Conservation (phyloP, 106 monocot species). For the Platanthera zijinensis region DNA sequence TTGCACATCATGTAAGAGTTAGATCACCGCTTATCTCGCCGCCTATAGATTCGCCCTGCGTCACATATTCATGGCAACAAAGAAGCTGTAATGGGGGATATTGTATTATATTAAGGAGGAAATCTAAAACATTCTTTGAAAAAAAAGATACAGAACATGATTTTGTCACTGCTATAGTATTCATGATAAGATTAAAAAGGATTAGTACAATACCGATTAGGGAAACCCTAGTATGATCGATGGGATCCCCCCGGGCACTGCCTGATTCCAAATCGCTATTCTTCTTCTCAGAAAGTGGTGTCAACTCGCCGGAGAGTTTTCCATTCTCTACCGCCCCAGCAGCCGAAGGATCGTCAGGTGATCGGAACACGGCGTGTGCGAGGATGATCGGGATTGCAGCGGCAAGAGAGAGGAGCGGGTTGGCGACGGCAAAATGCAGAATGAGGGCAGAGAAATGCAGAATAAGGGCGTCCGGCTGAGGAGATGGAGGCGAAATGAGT, state of each 20-base stretch:
- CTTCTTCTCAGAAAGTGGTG: slow-evolving; percentile 30
- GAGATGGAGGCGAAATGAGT: too few species aligned
- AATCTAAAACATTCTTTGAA: neutral
- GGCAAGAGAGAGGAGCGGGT: slow-evolving; percentile 16
- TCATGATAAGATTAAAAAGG: neutral
- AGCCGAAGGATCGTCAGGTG: slow-evolving; percentile 14
- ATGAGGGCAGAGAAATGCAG: too few species aligned
- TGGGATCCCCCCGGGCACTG: neutral
- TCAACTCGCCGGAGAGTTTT: slow-evolving; percentile 13
- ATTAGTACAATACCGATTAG: neutral
- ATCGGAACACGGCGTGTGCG: slow-evolving; percentile 29
- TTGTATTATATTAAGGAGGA: too few species aligned
- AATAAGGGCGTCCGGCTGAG: too few species aligned
- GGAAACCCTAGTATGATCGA: slow-evolving; percentile 11
- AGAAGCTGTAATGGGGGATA: too few species aligned
- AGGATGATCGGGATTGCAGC: slow-evolving; percentile 18
- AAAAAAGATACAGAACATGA: neutral
- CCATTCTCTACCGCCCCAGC: slow-evolving; percentile 7
- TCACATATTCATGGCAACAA: too few species aligned
- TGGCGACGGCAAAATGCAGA: slow-evolving; percentile 4
- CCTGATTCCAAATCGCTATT: slow-evolving; percentile 10
- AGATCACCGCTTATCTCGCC: too few species aligned
- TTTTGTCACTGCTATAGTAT: neutral
- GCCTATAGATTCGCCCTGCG: too few species aligned
- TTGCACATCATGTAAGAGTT: too few species aligned